These are phyloP conservation scores for Verticillium longisporum DNA, from an alignment of 2,329 filamentous ascomycete genomes.

Conservation along the genomic window DNA sequence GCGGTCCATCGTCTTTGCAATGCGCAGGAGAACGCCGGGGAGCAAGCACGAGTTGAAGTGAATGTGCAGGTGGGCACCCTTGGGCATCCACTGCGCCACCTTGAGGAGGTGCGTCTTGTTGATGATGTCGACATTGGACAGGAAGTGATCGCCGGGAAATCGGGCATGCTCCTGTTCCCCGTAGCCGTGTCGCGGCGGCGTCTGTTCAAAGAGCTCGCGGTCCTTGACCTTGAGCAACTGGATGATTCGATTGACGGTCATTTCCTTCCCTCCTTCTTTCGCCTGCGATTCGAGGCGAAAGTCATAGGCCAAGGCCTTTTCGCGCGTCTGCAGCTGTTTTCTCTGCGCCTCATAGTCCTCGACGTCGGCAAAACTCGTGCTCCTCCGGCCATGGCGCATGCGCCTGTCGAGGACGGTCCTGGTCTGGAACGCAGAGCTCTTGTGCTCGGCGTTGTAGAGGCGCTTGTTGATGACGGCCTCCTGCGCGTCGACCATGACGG, in stretches of 20 bases:
- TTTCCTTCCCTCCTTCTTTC: slow-evolving; percentile 22
- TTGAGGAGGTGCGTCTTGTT: slow-evolving; percentile 48
- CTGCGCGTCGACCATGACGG: neutral
- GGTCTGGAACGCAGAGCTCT: neutral
- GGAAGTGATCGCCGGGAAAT: slow-evolving; percentile 50
- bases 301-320: slow-evolving; percentile 34
- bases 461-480: neutral
- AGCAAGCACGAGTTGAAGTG: slow-evolving; percentile 72
- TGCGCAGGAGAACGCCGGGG: slow-evolving; percentile 50
- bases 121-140: slow-evolving; percentile 48
- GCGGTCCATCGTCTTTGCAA: slow-evolving; percentile 46
- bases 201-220: slow-evolving; percentile 26
- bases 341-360: slow-evolving; percentile 25
- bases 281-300: slow-evolving; percentile 23
- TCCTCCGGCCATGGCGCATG: neutral
- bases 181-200: slow-evolving; percentile 24
- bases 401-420: neutral
- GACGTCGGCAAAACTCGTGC: neutral
- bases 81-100: slow-evolving; percentile 55
- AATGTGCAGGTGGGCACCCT: slow-evolving; percentile 66
- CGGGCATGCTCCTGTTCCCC: slow-evolving; percentile 36
- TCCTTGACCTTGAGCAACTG: slow-evolving; percentile 28
- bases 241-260: slow-evolving; percentile 31
- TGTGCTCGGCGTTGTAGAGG: neutral
- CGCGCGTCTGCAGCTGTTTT: slow-evolving; percentile 19